Conservation (phyloP, 163 green algal genomes). For the Scenedesmus sp. region DNA sequence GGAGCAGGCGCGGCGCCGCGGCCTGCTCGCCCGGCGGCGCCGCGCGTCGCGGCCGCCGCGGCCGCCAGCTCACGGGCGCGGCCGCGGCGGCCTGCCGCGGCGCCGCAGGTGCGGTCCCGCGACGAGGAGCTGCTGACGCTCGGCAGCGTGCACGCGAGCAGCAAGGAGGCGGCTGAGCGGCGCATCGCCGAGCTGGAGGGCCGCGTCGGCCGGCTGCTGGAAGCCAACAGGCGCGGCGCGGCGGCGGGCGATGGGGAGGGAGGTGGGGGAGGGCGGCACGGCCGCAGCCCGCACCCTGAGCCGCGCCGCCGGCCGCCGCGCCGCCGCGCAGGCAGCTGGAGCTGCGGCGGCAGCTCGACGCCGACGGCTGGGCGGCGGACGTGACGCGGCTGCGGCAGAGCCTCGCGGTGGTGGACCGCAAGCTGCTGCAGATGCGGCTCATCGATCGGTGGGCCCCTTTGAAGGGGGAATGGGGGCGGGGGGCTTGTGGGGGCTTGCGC, state of each 20-base stretch:
- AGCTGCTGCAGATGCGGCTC: constrained; percentile 83
- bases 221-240: constrained; percentile 52
- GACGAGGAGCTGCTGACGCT: constrained; percentile 78
- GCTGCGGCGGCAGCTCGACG: constrained; percentile 61
- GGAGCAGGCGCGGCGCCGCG: constrained; percentile 43
- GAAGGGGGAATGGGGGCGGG: too few species aligned
- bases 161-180: constrained; percentile 73
- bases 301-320: too few species aligned
- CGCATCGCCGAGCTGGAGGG: constrained; percentile 70
- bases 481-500: too few species aligned
- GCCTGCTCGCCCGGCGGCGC: neutral
- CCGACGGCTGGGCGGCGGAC: constrained; percentile 82
- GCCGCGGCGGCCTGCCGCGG: neutral
- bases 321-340: constrained; percentile 57
- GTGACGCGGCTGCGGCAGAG: constrained; percentile 78
- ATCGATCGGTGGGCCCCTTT: constrained; percentile 62
- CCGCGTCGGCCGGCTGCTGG: constrained; percentile 43
- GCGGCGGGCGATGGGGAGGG: constrained; percentile 3
- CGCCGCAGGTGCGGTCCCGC: constrained; percentile 62
- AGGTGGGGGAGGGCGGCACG: too few species aligned
- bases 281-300: too few species aligned
- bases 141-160: constrained; percentile 66
- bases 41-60: too few species aligned
- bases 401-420: constrained; percentile 76
- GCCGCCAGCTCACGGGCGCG: neutral